Conservation (phyloP, 257 asterid genomes). For the Petrea volubilis region DNA sequence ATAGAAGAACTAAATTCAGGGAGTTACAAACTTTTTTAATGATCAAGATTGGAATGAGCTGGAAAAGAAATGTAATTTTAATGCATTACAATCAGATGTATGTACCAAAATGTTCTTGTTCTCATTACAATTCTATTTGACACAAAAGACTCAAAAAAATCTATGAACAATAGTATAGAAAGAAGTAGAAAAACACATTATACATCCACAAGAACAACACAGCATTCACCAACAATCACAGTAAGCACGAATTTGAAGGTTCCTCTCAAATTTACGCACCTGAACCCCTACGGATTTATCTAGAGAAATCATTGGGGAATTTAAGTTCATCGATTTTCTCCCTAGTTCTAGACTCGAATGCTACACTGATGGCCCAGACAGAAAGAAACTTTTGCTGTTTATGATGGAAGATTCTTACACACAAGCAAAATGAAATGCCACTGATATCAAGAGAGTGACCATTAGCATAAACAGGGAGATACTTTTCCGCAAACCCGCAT, state of each 20-base stretch:
- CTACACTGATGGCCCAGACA: slow-evolving; percentile 6
- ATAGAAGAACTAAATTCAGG: background rate
- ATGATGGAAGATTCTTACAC: slow-evolving; percentile 34
- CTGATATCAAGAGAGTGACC: slow-evolving; percentile 39
- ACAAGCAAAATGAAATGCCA: slow-evolving; percentile 42
- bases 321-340: slow-evolving; percentile 1
- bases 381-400: slow-evolving; percentile 12
- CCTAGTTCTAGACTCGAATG: background rate
- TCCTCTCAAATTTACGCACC: too few species aligned
- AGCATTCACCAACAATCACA: slow-evolving; percentile 21
- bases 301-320: background rate
- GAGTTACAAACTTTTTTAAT: background rate
- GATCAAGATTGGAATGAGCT: background rate
- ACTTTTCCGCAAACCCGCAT: slow-evolving; percentile 42
- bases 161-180: slow-evolving; percentile 36
- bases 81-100: slow-evolving; percentile 5
- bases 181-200: slow-evolving; percentile 12
- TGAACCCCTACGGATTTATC: too few species aligned
- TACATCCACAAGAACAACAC: slow-evolving; percentile 8
- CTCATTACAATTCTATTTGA: slow-evolving; percentile 18
- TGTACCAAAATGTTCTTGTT: slow-evolving; percentile 11
- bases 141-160: slow-evolving; percentile 25
- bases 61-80: background rate
- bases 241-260: slow-evolving; percentile 5
- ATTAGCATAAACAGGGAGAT: slow-evolving; percentile 42